These are phyloP conservation scores for Harringtonia aguacate DNA, from an alignment of 2,329 filamentous ascomycete genomes.

Conservation along the genomic window DNA sequence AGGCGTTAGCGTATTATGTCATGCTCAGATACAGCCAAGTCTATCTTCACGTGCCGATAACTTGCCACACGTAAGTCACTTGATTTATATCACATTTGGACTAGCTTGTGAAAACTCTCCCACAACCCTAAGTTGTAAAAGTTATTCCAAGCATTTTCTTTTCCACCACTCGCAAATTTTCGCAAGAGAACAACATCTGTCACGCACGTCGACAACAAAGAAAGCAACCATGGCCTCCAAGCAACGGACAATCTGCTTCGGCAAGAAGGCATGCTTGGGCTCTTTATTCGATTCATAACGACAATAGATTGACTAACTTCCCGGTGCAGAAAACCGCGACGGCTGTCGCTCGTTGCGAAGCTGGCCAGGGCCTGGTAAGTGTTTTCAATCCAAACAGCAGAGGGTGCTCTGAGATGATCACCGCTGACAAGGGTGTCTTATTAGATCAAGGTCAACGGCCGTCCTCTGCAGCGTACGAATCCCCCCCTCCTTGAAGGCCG, in stretches of 20 bases:
- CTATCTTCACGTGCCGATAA: background rate
- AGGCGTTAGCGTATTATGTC: too few species aligned
- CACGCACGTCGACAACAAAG: constrained; percentile 7
- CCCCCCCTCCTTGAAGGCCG: background rate
- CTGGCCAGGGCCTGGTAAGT: constrained; percentile 50
- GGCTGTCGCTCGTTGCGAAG: constrained; percentile 82
- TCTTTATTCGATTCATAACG: background rate
- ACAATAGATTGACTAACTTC: constrained; percentile 2
- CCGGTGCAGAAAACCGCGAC: constrained; percentile 61
- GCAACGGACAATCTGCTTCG: constrained; percentile 94
- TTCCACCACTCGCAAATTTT: constrained; percentile 1
- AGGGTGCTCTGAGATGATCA: background rate
- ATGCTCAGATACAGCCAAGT: too few species aligned
- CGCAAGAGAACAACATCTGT: constrained; percentile 1
- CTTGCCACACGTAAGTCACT: background rate
- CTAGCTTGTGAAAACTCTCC: constrained; percentile 11
- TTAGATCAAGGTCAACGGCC: constrained; percentile 88
- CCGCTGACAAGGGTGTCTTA: background rate
- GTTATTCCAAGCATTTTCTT: constrained; percentile 2
- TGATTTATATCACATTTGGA: background rate
- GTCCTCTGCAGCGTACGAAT: constrained; percentile 50
- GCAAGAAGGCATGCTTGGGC: constrained; percentile 57
- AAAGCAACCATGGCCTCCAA: constrained; percentile 60
- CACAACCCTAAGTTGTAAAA: constrained; percentile 11
- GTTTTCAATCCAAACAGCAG: background rate